Base-by-base conservation (phyloP, 768 basidiomycete species). In the Daedaleopsis sinensis region DNA sequence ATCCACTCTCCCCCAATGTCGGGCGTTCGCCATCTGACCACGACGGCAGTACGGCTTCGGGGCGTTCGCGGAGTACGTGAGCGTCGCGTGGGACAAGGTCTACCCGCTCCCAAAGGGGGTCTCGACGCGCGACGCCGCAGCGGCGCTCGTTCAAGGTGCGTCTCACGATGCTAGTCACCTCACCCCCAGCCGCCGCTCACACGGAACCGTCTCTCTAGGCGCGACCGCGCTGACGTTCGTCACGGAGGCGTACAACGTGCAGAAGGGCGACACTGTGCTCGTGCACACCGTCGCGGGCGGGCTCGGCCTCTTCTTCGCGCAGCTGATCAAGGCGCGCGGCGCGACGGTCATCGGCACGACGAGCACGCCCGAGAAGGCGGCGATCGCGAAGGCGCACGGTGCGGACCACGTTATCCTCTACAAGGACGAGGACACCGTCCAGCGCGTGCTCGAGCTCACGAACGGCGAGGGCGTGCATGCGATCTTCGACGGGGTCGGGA, bases 281-380 rank as follows among this genome's bases (percentile, higher is more conserved):
- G 84, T 97, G 0, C 93, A 96, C 69, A 95, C 95, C 32, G 84
- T 96, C 35, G 94, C 95, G 0, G 96, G 96, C 27, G 95, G 95
- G 13, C 80, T 96, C 13, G 96, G 86, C 3, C 78, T 88, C 19
- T 68, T 88, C 38, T 80, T 88, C 57, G 78, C 83, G 7, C 88
- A 95, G 77, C 73, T 90, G 32, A 84, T 85, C 46, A 87, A 84
- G 70, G 77, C 79, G 48, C 77, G 84, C 23, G 96, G 96, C 2
- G 94, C 90, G 0, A 89, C 84, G 10, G 92, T 97, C 24, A 96
- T 98, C 67, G 96, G 93, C 0, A 97, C 94, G n/a, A 92, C 91
- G 1, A 95, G 93, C 3, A 91, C 89, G 0, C 71, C 77, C 16
- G 90, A 86, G 67, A 98, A 98, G 72, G 91, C 91, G 1, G 84